A percentile compares a stretch with the other conserved stretches of the same genome.
phyloP scores from a whole-genome alignment of 345 rosid species.

The Cardamine chenopodiifolia region DNA sequence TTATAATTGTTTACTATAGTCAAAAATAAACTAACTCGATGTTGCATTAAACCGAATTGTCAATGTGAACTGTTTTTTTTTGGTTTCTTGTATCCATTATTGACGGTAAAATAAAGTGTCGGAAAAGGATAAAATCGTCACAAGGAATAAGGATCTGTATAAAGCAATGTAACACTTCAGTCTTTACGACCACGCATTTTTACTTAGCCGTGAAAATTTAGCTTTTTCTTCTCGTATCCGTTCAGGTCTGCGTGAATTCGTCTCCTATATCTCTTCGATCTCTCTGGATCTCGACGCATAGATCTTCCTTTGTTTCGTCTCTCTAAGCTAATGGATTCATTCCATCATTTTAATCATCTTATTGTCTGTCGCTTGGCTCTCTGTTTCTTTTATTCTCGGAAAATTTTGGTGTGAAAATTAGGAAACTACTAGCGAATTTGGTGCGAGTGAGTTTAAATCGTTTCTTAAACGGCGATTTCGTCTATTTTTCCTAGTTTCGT shows the following conservation, averaged over 20 bases:
- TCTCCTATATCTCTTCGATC: slow-evolving; percentile 9
- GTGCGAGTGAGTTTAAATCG: slow-evolving; percentile 3
- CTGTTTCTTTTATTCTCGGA: neutral
- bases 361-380: neutral
- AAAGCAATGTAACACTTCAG: slow-evolving; percentile 24
- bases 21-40: neutral
- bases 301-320: slow-evolving; percentile 5
- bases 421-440: neutral
- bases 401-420: neutral
- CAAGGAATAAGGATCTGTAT: neutral
- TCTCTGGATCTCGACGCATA: slow-evolving; percentile 32
- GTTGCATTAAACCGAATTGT: neutral
- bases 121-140: slow-evolving; percentile 32
- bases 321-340: slow-evolving; percentile 31
- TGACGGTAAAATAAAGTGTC: neutral
- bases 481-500: neutral
- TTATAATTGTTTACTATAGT: too few species aligned
- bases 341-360: neutral
- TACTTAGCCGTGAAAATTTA: neutral
- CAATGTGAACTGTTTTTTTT: neutral
- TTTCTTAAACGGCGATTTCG: neutral
- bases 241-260: neutral
- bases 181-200: slow-evolving; percentile 25
- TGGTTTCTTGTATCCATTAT: neutral
- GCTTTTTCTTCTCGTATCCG: slow-evolving; percentile 14